Conservation (phyloP, 306 rosid species). For the Vigna unguiculata region DNA sequence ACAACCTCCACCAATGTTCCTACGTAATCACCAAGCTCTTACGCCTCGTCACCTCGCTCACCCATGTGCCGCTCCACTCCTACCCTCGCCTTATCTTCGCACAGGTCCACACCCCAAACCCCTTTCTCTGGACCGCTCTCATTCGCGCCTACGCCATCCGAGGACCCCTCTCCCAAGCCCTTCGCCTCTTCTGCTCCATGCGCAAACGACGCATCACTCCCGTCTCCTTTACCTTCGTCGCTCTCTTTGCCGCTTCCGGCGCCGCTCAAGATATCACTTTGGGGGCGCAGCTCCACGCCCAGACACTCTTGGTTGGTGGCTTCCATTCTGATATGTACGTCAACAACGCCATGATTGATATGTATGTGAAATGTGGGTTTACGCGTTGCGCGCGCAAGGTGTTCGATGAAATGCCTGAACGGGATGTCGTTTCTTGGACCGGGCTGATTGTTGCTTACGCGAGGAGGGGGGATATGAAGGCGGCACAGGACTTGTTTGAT, state of each 20-base stretch:
- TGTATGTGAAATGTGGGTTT: conserved; percentile 75
- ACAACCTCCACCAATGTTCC: conserved; percentile 64
- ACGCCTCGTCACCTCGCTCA: conserved; percentile 59
- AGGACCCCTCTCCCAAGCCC: conserved; percentile 57
- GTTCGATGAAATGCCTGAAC: conserved; percentile 78
- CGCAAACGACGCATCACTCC: conserved; percentile 54
- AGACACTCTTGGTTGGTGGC: conserved; percentile 72
- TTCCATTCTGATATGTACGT: conserved; percentile 73
- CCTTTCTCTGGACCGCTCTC: conserved; percentile 85
- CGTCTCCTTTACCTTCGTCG: conserved; percentile 78
- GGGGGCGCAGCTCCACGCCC: conserved; percentile 77
- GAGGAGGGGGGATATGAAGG: conserved; percentile 63
- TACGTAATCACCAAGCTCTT: conserved; percentile 73
- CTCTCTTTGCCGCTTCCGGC: conserved; percentile 69
- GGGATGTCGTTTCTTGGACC: conserved; percentile 88
- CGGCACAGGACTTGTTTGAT: conserved; percentile 70
- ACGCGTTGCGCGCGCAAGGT: conserved; percentile 63
- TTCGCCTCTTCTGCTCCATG: conserved; percentile 62
- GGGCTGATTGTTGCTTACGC: conserved; percentile 74
- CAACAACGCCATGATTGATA: conserved; percentile 68
- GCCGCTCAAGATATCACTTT: conserved; percentile 42
- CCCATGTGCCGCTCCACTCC: conserved; percentile 52
- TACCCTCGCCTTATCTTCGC: conserved; percentile 70
- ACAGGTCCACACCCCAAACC: conserved; percentile 68
- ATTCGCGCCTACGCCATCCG: conserved; percentile 69